Conservation (phyloP, 768 basidiomycete species). For the Chalciporus chontae region DNA sequence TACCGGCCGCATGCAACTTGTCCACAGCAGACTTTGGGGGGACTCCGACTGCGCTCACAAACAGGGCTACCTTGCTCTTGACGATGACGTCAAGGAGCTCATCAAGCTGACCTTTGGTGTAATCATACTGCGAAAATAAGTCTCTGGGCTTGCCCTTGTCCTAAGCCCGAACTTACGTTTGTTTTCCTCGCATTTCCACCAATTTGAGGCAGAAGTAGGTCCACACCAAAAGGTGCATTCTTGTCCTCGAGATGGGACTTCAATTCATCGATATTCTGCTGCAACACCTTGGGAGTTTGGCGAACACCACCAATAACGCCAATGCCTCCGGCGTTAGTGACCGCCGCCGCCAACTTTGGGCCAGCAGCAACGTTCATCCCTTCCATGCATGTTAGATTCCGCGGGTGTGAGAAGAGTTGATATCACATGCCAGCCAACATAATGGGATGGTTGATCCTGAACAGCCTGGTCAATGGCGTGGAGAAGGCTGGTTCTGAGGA, state of each 20-base stretch:
- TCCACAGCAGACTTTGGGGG: constrained; percentile 83
- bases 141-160: too few relatives aligned
- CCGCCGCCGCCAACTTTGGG: constrained; percentile 78
- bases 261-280: constrained; percentile 64
- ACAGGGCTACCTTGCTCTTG: constrained; percentile 65
- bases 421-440: constrained; percentile 62
- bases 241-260: constrained; percentile 73
- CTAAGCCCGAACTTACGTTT: constrained; percentile 39
- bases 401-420: background rate
- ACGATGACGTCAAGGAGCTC: constrained; percentile 80
- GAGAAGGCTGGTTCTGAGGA: constrained; percentile 62
- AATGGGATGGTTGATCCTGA: constrained; percentile 78
- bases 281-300: constrained; percentile 69
- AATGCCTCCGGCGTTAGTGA: constrained; percentile 88
- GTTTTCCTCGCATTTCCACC: constrained; percentile 84
- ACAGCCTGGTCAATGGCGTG: constrained; percentile 72
- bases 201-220: constrained; percentile 78
- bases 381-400: constrained; percentile 5
- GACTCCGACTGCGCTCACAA: constrained; percentile 82
- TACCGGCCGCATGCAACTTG: constrained; percentile 72
- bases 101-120: constrained; percentile 73
- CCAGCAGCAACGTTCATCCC: constrained; percentile 85
- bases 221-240: constrained; percentile 77
- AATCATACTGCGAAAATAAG: constrained; percentile 48
- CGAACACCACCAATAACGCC: constrained; percentile 86